phyloP scores from a whole-genome alignment of 2,329 filamentous ascomycete genomes.

The Talaromyces sp. region DNA sequence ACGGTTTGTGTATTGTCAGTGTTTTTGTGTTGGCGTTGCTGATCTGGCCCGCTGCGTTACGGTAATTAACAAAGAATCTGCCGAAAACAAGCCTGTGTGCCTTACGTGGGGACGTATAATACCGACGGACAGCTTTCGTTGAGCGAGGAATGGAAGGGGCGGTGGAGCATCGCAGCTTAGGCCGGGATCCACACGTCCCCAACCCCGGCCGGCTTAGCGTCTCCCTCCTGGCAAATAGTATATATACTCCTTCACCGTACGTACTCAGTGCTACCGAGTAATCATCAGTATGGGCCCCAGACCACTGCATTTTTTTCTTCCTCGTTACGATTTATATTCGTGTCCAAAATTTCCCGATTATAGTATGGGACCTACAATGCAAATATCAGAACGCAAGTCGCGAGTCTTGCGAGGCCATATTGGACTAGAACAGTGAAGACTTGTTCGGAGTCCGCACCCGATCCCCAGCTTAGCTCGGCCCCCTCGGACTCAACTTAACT shows the following conservation, averaged over 20 bases:
- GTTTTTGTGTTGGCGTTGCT: slow-evolving; percentile 1
- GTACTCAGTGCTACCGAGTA: slow-evolving; percentile 4
- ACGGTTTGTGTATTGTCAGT: not conserved
- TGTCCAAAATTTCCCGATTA: not conserved
- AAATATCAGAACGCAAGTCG: slow-evolving; percentile 3
- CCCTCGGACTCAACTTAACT: not conserved
- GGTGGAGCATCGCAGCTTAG: slow-evolving; percentile 5
- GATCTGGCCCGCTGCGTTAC: not conserved
- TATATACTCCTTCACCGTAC: slow-evolving; percentile 3
- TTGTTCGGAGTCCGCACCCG: slow-evolving; percentile 1
- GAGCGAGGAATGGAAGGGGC: slow-evolving; percentile 8
- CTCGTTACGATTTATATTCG: not conserved
- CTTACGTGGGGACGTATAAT: not conserved
- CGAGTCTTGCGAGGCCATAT: not conserved
- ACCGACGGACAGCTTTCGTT: slow-evolving; percentile 10
- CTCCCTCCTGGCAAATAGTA: not conserved
- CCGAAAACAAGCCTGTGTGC: not conserved
- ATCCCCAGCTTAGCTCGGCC: not conserved
- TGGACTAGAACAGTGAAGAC: not conserved
- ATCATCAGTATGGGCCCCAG: slow-evolving; percentile 1
- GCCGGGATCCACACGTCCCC: slow-evolving; percentile 10
- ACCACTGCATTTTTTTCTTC: not conserved
- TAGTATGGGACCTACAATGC: not conserved
- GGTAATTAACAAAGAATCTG: slow-evolving; percentile 1
- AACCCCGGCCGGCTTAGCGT: not conserved